Conservation (phyloP, 1,284 basidiomycete species). For the Chondrostereum purpureum region DNA sequence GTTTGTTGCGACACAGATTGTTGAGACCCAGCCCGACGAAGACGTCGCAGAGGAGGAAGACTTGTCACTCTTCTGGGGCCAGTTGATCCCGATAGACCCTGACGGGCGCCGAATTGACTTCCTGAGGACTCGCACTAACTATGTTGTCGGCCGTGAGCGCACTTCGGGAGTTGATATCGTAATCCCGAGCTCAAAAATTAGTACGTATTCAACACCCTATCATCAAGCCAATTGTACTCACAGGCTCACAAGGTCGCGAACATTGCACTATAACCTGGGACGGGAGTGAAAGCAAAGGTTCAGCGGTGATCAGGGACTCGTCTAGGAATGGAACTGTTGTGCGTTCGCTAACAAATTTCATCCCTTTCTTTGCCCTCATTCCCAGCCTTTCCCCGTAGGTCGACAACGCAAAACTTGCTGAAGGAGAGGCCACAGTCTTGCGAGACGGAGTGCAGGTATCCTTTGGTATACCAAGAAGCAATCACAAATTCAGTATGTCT, state of each 20-base stretch:
- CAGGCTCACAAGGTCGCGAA: conserved; percentile 44
- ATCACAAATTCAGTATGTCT: conserved; percentile 52
- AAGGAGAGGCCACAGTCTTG: conserved; percentile 50
- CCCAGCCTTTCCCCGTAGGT: conserved; percentile 39
- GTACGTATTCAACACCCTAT: conserved; percentile 39
- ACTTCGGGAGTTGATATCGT: too few species aligned
- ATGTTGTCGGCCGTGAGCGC: too few species aligned
- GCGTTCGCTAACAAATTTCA: too few species aligned
- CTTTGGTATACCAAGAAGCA: conserved; percentile 46
- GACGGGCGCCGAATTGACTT: too few species aligned
- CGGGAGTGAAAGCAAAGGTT: conserved; percentile 38
- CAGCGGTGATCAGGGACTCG: conserved; percentile 61
- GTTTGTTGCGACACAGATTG: too few species aligned
- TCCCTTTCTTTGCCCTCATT: conserved; percentile 3
- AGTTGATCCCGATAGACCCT: too few species aligned
- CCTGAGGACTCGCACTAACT: too few species aligned
- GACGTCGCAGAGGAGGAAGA: too few species aligned
- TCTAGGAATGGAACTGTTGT: conserved; percentile 87
- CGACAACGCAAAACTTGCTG: conserved; percentile 62
- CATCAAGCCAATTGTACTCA: conserved; percentile 7
- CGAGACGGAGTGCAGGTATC: conserved; percentile 78
- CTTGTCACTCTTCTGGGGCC: too few species aligned
- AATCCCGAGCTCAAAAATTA: conserved; percentile 63
- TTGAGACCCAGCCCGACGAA: too few species aligned
- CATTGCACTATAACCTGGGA: conserved; percentile 68